Base-by-base conservation (phyloP, 306 rosid species). In the Urtica urens region DNA sequence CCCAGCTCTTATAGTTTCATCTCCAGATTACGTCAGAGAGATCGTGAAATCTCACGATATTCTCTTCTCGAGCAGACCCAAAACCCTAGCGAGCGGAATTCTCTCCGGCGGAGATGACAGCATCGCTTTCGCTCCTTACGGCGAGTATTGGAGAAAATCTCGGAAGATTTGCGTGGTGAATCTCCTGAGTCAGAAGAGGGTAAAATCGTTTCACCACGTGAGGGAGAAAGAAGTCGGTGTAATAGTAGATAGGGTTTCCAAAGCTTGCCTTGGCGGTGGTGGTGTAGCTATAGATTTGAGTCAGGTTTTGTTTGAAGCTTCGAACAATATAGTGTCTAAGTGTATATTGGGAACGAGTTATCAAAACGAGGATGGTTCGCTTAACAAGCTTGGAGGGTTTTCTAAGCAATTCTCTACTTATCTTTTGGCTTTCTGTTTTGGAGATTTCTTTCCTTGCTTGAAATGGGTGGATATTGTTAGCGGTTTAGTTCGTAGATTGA, bases 391-490 rank as follows among this genome's bases (percentile, higher is more conserved):
- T 33, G 57, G 57, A 19, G 51, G 46, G 14, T 0, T 59, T 0
- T 3, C 60, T 1, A 76, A 49, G 22, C 62, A 17, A 29, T 3
- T 28, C 14, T 0, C 14, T 62, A 16, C 1, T 10, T 38, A 23
- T 0, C 0, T 66, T 0, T 0, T 1, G 21, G 25, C 55, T 20
- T 73, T 64, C n/a, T 14, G 64, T 11, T 38, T 70, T 3, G 65
- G 72, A 20, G 73, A 80, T 55, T 55, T 29, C 40, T 72, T 55
- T 39, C 79, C 73, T 49, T 46, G 10, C 4, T 49, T 75, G 35
- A 24, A 57, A 22, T 75, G 80, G 80, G 1, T 76, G 27, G 83
- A 73, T 23, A 17, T 6, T 54, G 27, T 76, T 1, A 70, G 47
- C 0, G 78, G 78, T 0, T 35, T 27, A 2, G 35, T 43, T 17